Base-by-base conservation (phyloP, 805 yeast species). In the Saturnispora ahearnii region DNA sequence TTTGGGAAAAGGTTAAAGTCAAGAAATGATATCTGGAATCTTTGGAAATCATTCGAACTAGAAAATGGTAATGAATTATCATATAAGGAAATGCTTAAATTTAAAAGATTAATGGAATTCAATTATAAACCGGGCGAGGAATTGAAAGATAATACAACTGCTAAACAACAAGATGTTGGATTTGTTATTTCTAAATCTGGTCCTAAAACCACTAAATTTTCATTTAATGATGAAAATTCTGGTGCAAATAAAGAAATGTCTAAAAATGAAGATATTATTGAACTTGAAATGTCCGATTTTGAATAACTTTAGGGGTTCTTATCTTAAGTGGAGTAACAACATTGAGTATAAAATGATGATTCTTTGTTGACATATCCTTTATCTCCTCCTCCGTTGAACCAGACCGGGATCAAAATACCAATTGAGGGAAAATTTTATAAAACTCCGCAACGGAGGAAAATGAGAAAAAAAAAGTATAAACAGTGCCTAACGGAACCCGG, bases 41-140 rank as follows among this genome's bases (percentile, higher is more conserved):
- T 65, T 29, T 90, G 96, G 95, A 81, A 81, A 48, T 61, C 69
- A 10, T 87, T 89, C 62, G 98, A 90, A 61, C 62, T 85, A 32
- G 71, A 75, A 12, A 56, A 77, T 62, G 98, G 98, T 4, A 68
- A 75, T 51, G 93, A 85, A 58, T 73, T 72, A 3, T 77, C 84
- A 0, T 88, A 77, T 62, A 87, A 84, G 57, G 83, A 81, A 21
- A 82, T 89, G 90, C 62, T 87, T 24, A 67, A 82, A 43, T 68
- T 70, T 53, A 84, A 81, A 60, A 72, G 87, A 54, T 59, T 66
- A 13, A 45, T 57, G 44, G 63, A 58, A 41, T 55, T 53, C 21
- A 52, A 50, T 5, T 33, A 51, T 33, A 53, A 51, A n/a, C 55
- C 61, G 6, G 61, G 63, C 12, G 52, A 52, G 15, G 58, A 61